Base-by-base conservation (phyloP, 176 grass and related monocot species). In the Oryza meyeriana region DNA sequence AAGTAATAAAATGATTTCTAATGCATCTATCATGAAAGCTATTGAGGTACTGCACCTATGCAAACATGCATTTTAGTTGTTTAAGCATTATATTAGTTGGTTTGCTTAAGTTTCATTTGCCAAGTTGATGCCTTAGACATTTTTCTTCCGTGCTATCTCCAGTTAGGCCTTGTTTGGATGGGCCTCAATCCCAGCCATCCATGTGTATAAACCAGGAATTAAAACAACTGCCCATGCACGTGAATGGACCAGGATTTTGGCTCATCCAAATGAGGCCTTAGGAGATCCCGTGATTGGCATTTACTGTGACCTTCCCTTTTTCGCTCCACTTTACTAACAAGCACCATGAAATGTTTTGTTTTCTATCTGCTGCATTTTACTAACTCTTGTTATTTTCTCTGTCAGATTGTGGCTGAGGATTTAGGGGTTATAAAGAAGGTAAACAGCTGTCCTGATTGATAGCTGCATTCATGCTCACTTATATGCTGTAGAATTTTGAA, bases 351-450 rank as follows among this genome's bases (percentile, higher is more conserved):
- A 71, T 18, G 7, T 52, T 50, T 77, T 35, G 36, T 65, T 80
- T 18, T 6, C 42, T 52, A 72, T 45, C 57, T 84, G 18, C 6
- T 39, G n/a, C 61, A 9, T 58, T 72, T 84, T 52, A 58, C 40
- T 74, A 66, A 81, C 36, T 77, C 13, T 77, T 25, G 1, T 66
- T 65, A 24, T 65, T 27, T 72, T 40, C 30, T 87, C 40, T 91
- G 26, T 58, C 84, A 98, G 95, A 83, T 98, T 20, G 71, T 98
- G 64, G 66, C 86, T 59, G 95, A 98, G 82, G 95, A 98, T 86
- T 85, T 98, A 71, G 95, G 88, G 75, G 88, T 98, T 57, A 64
- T 94, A 81, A 98, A 98, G 86, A 98, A 90, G 87, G 95, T 98
- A 80, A 83, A 67, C 39, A 74, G 0, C 31, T 24, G 22, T 34